These are phyloP conservation scores for Ambrosiella cleistominuta DNA, from an alignment of 2,329 filamentous ascomycete genomes.

Conservation along the genomic window DNA sequence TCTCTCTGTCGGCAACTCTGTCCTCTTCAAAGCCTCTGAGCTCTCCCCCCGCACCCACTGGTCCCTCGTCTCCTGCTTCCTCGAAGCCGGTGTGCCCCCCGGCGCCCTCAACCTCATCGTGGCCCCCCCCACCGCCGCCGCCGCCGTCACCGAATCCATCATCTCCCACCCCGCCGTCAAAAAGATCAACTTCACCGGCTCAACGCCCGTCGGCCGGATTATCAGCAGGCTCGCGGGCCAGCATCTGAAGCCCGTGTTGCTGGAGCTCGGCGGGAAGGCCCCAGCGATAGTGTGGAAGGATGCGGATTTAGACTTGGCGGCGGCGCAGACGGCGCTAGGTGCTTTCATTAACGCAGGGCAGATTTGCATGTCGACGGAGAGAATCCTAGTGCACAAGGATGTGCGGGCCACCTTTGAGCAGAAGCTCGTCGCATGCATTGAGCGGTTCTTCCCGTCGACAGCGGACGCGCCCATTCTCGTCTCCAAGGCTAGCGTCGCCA, in stretches of 20 bases:
- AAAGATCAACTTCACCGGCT: constrained; percentile 80
- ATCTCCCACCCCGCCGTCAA: constrained; percentile 50
- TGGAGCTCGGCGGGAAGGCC: constrained; percentile 74
- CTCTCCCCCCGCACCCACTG: constrained; percentile 45
- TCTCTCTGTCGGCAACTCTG: constrained; percentile 62
- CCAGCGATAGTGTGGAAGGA: constrained; percentile 64
- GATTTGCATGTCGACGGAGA: constrained; percentile 74
- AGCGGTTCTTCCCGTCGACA: constrained; percentile 32
- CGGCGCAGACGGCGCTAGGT: constrained; percentile 48
- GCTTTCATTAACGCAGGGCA: constrained; percentile 61
- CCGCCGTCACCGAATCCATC: constrained; percentile 46
- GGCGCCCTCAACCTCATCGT: constrained; percentile 62
- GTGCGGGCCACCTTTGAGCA: constrained; percentile 29
- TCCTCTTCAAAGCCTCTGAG: constrained; percentile 56
- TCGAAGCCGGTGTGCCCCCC: constrained; percentile 57
- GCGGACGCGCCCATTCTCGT: constrained; percentile 53
- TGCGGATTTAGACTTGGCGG: constrained; percentile 57
- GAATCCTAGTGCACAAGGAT: constrained; percentile 41
- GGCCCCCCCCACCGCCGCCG: constrained; percentile 45
- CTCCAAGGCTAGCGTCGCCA: constrained; percentile 44
- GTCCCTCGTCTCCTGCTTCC: constrained; percentile 44
- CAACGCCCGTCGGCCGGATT: constrained; percentile 54
- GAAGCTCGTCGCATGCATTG: constrained; percentile 24
- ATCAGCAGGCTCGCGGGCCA: constrained; percentile 53
- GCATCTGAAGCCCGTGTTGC: constrained; percentile 58